Conservation (phyloP, 1,284 basidiomycete species). For the Ganoderma sinense region DNA sequence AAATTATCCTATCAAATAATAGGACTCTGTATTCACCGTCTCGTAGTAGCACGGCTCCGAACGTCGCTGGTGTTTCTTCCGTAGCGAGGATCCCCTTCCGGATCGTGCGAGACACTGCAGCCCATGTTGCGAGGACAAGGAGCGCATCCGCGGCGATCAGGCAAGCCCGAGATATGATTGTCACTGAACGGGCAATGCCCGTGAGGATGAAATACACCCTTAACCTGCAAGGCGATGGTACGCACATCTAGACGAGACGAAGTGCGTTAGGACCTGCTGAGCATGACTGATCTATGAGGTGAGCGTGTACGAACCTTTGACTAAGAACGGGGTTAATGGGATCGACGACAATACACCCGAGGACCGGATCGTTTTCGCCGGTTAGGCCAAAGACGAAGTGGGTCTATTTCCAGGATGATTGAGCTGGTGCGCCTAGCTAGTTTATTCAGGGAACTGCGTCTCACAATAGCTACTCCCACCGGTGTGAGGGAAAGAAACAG, state of each 20-base stretch:
- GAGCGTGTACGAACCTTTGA: background rate
- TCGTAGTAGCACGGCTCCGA: background rate
- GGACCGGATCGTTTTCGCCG: background rate
- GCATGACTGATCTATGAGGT: too few relatives aligned
- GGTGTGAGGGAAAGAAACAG: slow-evolving; percentile 3
- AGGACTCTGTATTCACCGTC: background rate
- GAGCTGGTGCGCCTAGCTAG: background rate
- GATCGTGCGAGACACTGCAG: background rate
- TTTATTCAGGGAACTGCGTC: background rate
- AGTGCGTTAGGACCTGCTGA: too few relatives aligned
- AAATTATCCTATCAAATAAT: too few relatives aligned
- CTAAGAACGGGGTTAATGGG: background rate
- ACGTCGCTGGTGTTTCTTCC: background rate
- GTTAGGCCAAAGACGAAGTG: background rate
- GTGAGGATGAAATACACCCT: too few relatives aligned
- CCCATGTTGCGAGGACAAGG: slow-evolving; percentile 12
- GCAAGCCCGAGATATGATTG: slow-evolving; percentile 2
- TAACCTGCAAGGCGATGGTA: too few relatives aligned
- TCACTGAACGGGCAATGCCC: background rate
- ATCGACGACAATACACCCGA: slow-evolving; percentile 7
- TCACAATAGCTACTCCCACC: background rate
- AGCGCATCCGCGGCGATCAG: slow-evolving; percentile 7
- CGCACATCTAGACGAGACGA: background rate
- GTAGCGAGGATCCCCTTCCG: background rate
- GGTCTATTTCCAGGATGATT: background rate